A percentile compares a stretch with the other conserved stretches of the same genome.
phyloP scores from a whole-genome alignment of 345 rosid species.

The Erucastrum elatum region DNA sequence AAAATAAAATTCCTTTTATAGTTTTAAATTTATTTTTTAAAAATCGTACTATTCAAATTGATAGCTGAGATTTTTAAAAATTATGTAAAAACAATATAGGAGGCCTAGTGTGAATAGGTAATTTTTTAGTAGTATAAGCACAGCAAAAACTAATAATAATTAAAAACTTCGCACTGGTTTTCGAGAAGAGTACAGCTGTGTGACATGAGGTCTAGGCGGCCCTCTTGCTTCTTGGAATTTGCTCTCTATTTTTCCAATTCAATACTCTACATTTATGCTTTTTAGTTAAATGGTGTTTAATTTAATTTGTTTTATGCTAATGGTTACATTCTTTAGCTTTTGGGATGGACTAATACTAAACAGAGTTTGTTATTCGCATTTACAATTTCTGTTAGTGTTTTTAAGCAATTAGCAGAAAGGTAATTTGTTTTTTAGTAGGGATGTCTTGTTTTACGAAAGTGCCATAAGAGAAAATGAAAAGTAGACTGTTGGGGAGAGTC shows the following conservation, averaged over 20 bases:
- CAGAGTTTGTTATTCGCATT: background rate
- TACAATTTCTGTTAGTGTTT: background rate
- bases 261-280: background rate
- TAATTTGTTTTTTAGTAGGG: background rate
- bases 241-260: slow-evolving; percentile 3
- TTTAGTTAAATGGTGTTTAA: background rate
- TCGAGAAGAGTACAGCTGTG: slow-evolving; percentile 35
- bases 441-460: slow-evolving; percentile 27
- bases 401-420: background rate
- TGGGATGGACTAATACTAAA: background rate
- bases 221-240: slow-evolving; percentile 33
- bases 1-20: background rate
- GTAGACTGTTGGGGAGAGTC: slow-evolving; percentile 48
- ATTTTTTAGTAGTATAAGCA: slow-evolving; percentile 2
- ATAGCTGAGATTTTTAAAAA: background rate
- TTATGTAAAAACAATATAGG: background rate
- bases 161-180: background rate
- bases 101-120: slow-evolving; percentile 22
- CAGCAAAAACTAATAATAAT: background rate
- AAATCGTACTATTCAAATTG: background rate
- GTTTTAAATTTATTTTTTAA: background rate
- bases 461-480: slow-evolving; percentile 41
- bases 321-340: background rate
- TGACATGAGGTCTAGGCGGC: slow-evolving; percentile 29
- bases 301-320: background rate